Evolutionary conservation across 2,329 filamentous ascomycete species (phyloP).

Genomic region (Cryphonectria japonica): DNA sequence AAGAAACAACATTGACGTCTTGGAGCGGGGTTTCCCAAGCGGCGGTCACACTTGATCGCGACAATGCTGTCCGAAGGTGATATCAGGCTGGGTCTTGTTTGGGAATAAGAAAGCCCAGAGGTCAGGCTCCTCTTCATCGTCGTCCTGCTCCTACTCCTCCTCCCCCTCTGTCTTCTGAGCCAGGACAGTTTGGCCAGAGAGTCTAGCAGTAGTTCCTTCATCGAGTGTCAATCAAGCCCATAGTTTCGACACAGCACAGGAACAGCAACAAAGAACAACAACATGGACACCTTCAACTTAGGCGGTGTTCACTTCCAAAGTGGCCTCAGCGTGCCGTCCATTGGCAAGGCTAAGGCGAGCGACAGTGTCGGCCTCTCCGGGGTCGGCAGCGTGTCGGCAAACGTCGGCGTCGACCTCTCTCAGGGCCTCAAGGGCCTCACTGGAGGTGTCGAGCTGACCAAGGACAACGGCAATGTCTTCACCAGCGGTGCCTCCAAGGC

Average conservation of each 20-base stretch:
- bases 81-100: background rate
- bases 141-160: background rate
- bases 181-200: background rate
- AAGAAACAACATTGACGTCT: background rate
- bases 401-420: constrained; percentile 8
- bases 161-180: background rate
- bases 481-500: constrained; percentile 7
- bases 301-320: constrained; percentile 16
- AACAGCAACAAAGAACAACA: background rate
- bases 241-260: background rate
- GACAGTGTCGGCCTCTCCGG: constrained; percentile 7
- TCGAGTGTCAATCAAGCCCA: background rate
- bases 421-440: constrained; percentile 10
- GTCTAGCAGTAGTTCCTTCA: background rate
- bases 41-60: background rate
- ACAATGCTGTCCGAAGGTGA: background rate
- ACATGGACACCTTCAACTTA: constrained; percentile 17
- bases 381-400: constrained; percentile 14
- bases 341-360: constrained; percentile 3
- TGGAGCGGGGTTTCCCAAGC: background rate
- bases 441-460: constrained; percentile 15
- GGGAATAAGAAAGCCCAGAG: background rate
- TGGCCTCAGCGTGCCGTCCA: constrained; percentile 3
- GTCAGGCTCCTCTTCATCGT: background rate
- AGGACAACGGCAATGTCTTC: constrained; percentile 21